Percentiles rank a stretch among this genome's conserved stretches.
Evolutionary conservation across 768 basidiomycete species (phyloP).

Genomic region (Cystobasidium onofrii): DNA sequence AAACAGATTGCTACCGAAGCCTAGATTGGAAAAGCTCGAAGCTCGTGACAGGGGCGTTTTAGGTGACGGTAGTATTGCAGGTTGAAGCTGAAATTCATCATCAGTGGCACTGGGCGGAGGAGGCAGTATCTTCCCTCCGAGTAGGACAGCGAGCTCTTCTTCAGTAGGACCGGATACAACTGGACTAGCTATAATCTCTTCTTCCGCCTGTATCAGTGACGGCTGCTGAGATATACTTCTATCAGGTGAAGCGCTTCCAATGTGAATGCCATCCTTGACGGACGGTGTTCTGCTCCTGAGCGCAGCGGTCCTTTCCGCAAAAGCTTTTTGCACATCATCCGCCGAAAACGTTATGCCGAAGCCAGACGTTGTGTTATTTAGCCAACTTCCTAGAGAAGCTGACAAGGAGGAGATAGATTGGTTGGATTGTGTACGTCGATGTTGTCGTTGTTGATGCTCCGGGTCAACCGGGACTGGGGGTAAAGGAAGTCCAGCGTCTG

Average conservation of each 20-base stretch:
- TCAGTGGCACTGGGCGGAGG: constrained; percentile 23
- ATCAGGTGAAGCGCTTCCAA: background rate
- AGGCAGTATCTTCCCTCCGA: constrained; percentile 20
- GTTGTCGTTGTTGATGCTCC: background rate
- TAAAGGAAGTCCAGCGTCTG: constrained; percentile 22
- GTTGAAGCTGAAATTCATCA: background rate
- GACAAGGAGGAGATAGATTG: constrained; percentile 27
- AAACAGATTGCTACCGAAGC: constrained; percentile 10
- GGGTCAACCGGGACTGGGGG: constrained; percentile 19
- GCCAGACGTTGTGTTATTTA: background rate
- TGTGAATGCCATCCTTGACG: background rate
- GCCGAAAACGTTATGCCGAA: background rate
- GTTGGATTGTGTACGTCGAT: background rate
- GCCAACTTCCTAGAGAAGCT: constrained; percentile 19
- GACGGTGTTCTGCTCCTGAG: background rate
- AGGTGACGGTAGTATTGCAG: background rate
- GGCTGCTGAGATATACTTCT: background rate
- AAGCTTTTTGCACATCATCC: constrained; percentile 22
- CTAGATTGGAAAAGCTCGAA: constrained; percentile 6
- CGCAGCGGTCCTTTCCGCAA: background rate
- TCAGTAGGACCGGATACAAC: background rate
- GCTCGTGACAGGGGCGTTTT: background rate
- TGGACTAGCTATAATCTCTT: background rate
- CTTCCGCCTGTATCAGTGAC: background rate
- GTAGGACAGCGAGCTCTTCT: constrained; percentile 1